Evolutionary conservation across 2,329 filamentous ascomycete species (phyloP), one percentile per base, ranked within the genome.

Genomic region (Diplodia intermedia): DNA sequence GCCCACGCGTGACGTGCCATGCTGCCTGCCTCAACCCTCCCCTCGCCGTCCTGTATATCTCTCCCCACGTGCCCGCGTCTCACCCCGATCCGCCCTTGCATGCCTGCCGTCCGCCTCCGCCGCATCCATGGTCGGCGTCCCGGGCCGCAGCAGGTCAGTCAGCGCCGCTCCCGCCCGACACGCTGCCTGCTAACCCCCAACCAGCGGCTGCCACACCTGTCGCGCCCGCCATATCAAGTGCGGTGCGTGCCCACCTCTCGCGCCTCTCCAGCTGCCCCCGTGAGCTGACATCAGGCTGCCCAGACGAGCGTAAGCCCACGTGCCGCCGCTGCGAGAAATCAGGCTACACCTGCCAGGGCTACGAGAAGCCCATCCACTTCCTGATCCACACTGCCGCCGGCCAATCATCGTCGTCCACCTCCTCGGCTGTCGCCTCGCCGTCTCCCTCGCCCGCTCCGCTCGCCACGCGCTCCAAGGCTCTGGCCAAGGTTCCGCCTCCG

Each of bases 261-360:
- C n/a, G 31, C n/a, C 38, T 31, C 18, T 29, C 23, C 29, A 18
- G 33, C 36, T 18, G 26, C 31, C 20, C 14, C n/a, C 36, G 38
- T 23, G 14, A 29, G 47, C 60, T 63, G 60, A 57, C 65, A 31
- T 9, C 55, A 26, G 43, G 47, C 53, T n/a, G 12, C 53, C 43
- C 38, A 71, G 70, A 71, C 52, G 70, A 71, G 69, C 62, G 61
- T 43, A 70, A 70, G 56, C 70, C 70, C 31, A 69, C 68, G 36
- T 70, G 70, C 50, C 54, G 65, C 23, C 66, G 68, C 26, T 70
- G 70, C 61, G 62, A 71, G 55, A 71, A 69, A 54, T 63, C 65
- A 20, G 69, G 70, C 40, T 71, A 71, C 38, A 49, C 26, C 26
- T 71, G 70, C 56, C 68, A 60, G 36, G 70, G 70, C 47, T 71